Evolutionary conservation across 2,329 filamentous ascomycete species (phyloP).

Genomic region (Sarocladium oryzae): DNA sequence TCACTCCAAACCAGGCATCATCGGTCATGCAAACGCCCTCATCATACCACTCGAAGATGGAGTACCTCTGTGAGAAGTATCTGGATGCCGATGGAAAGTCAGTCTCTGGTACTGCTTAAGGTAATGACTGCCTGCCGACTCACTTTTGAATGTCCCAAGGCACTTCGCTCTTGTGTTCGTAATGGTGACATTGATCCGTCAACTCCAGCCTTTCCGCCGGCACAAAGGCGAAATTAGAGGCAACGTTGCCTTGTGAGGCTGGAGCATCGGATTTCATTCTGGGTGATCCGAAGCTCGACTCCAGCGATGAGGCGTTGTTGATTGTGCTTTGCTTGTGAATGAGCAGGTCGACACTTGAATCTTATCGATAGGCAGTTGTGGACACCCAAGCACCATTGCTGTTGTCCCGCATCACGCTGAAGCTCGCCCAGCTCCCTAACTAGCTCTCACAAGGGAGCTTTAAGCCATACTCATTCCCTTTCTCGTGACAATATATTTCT

Average conservation of each 20-base stretch:
- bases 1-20: slow-evolving; percentile 95
- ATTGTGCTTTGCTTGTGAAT: no score
- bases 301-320: no score
- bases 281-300: background rate
- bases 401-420: background rate
- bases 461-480: background rate
- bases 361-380: slow-evolving; percentile 6
- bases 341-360: background rate
- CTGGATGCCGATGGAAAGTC: no score
- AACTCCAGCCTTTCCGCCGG: slow-evolving; percentile 42
- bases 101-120: no score
- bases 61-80: slow-evolving; percentile 86
- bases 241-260: background rate
- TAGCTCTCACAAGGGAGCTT: no score
- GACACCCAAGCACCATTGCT: background rate
- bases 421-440: background rate
- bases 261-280: background rate
- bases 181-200: slow-evolving; percentile 67
- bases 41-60: slow-evolving; percentile 82
- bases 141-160: slow-evolving; percentile 83
- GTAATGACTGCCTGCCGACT: slow-evolving; percentile 18
- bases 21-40: slow-evolving; percentile 86
- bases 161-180: slow-evolving; percentile 62
- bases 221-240: slow-evolving; percentile 15
- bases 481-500: background rate